These are phyloP conservation scores for Colletotrichum sp. DNA, from an alignment of 2,329 filamentous ascomycete species.

Conservation along the genomic window DNA sequence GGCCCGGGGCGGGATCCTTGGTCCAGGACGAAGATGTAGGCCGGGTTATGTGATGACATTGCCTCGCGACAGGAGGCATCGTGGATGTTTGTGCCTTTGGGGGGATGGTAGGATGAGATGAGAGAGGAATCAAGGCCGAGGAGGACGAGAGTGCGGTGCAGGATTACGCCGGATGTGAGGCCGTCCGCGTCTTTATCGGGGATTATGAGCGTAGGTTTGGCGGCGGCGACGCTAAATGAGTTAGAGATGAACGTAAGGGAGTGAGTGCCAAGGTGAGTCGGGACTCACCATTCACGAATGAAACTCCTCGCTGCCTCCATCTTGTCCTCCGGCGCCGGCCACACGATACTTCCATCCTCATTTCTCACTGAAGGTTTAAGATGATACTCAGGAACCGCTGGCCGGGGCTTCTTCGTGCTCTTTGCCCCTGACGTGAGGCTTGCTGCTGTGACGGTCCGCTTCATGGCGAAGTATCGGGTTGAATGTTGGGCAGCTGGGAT, in stretches of 20 bases:
- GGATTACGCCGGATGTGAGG: conserved; percentile 66
- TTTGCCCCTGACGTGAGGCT: not conserved
- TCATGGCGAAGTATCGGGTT: not conserved
- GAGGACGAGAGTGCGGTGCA: conserved; percentile 62
- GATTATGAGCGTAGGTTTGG: conserved; percentile 62
- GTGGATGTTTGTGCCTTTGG: conserved; percentile 65
- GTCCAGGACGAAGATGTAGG: conserved; percentile 44
- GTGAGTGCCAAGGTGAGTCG: not conserved
- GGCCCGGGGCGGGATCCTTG: conserved; percentile 44
- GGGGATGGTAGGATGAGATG: conserved; percentile 63
- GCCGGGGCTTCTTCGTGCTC: not conserved
- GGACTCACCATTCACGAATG: conserved; percentile 60
- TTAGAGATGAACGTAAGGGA: not conserved
- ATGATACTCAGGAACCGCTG: conserved; percentile 48
- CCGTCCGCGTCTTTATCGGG: conserved; percentile 76
- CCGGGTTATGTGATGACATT: conserved; percentile 51
- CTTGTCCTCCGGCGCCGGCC: conserved; percentile 64
- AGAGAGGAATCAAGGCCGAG: conserved; percentile 59
- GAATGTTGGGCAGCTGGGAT: not conserved
- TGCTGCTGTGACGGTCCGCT: not conserved
- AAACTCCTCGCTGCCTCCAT: conserved; percentile 61
- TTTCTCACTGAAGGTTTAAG: conserved; percentile 43
- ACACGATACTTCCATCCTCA: conserved; percentile 54
- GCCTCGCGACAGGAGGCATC: conserved; percentile 54
- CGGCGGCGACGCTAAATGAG: conserved; percentile 50